Evolutionary conservation across 345 rosid genomes (phyloP).

Genomic region (Clausena lansium): DNA sequence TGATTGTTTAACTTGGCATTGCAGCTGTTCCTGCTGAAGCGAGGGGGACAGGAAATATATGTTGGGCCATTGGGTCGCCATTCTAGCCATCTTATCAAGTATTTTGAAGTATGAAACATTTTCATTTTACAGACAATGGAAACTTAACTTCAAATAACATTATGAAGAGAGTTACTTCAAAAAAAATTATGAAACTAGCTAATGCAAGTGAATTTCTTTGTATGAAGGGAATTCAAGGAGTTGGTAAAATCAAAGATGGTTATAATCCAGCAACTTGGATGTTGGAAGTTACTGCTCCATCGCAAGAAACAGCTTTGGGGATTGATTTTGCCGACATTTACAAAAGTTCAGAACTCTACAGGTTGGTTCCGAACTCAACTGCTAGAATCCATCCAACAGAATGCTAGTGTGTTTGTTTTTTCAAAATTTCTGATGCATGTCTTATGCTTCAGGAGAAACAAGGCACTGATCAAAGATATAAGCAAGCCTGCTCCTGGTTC

Average conservation of each 20-base stretch:
- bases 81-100: conserved; percentile 33
- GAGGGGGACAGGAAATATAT: conserved; percentile 49
- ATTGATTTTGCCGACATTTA: conserved; percentile 40
- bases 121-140: neutral
- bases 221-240: conserved; percentile 36
- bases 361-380: conserved; percentile 11
- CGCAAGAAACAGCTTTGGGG: conserved; percentile 38
- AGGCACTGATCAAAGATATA: conserved; percentile 31
- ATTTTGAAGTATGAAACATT: conserved; percentile 39
- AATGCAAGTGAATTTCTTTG: neutral
- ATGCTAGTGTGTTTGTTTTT: neutral
- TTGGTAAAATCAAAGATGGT: conserved; percentile 37
- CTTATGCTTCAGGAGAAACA: conserved; percentile 35
- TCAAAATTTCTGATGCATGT: neutral
- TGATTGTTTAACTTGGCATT: neutral
- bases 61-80: conserved; percentile 46
- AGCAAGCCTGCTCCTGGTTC: conserved; percentile 38
- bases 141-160: neutral
- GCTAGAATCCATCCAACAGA: too few relatives aligned
- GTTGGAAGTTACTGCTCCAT: conserved; percentile 40
- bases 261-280: conserved; percentile 61
- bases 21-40: conserved; percentile 44
- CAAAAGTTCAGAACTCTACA: conserved; percentile 41
- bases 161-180: neutral
- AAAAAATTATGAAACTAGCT: neutral